phyloP scores from a whole-genome alignment of 106 monocot species.

The Phalaenopsis equestris region DNA sequence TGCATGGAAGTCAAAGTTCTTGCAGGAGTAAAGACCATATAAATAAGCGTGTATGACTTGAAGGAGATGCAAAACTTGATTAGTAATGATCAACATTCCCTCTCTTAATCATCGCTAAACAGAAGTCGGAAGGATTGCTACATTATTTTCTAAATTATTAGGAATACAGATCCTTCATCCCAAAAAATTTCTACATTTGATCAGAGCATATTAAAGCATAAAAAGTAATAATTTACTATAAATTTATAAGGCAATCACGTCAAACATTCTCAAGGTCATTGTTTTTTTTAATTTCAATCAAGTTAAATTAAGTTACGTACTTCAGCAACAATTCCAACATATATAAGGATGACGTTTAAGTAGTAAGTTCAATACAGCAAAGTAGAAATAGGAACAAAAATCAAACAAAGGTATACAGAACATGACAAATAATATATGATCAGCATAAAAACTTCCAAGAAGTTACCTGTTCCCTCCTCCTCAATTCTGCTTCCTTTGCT shows the following conservation, averaged over 20 bases:
- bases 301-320: neutral
- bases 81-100: neutral
- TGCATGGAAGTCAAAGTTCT: neutral
- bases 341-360: neutral
- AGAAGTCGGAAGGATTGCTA: neutral
- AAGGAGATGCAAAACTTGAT: neutral
- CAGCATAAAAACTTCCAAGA: neutral
- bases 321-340: neutral
- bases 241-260: neutral
- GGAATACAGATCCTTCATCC: neutral
- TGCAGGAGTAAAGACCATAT: neutral
- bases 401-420: neutral
- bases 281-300: neutral
- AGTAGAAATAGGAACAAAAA: neutral
- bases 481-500: conserved; percentile 64
- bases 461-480: conserved; percentile 69
- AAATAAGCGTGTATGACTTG: neutral
- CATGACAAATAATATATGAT: neutral
- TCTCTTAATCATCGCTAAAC: neutral
- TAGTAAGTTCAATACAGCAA: neutral
- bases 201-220: neutral
- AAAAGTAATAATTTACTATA: neutral
- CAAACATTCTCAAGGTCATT: neutral
- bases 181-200: neutral
- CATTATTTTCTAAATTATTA: neutral